Conservation (phyloP, 495 filamentous ascomycete species). For the Penicillium desertorum region DNA sequence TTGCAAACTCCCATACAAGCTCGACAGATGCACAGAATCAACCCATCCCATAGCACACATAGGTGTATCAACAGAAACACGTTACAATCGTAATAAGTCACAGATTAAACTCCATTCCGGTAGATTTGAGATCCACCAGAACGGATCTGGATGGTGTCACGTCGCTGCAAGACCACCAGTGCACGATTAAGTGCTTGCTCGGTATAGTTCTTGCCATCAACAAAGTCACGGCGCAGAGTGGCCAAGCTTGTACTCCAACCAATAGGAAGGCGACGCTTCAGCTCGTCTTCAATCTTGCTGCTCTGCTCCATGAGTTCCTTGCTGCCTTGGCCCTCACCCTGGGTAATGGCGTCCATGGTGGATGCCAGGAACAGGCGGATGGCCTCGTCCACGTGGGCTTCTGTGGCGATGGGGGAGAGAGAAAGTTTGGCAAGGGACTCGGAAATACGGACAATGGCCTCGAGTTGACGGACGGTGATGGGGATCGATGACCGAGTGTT, state of each 20-base stretch:
- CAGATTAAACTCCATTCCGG: conserved; percentile 61
- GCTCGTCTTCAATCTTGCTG: conserved; percentile 83
- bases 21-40: conserved; percentile 23
- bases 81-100: conserved; percentile 23
- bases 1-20: conserved; percentile 21
- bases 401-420: conserved; percentile 80
- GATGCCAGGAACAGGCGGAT: conserved; percentile 95
- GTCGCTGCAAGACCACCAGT: conserved; percentile 77
- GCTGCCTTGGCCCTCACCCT: conserved; percentile 76
- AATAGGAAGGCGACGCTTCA: conserved; percentile 83
- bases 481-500: conserved; percentile 89
- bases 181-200: conserved; percentile 84
- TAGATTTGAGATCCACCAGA: conserved; percentile 88
- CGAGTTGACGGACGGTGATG: conserved; percentile 95
- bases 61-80: conserved; percentile 28
- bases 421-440: conserved; percentile 92
- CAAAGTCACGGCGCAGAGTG: conserved; percentile 84
- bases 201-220: conserved; percentile 80
- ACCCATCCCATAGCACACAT: conserved; percentile 26
- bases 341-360: conserved; percentile 96
- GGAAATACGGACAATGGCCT: conserved; percentile 95
- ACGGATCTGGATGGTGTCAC: conserved; percentile 88
- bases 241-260: conserved; percentile 92
- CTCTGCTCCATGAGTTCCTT: conserved; percentile 90
- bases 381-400: conserved; percentile 93